These are phyloP conservation scores for Cladorrhinum sp. DNA, from an alignment of 2,329 filamentous ascomycete genomes.

Conservation along the genomic window DNA sequence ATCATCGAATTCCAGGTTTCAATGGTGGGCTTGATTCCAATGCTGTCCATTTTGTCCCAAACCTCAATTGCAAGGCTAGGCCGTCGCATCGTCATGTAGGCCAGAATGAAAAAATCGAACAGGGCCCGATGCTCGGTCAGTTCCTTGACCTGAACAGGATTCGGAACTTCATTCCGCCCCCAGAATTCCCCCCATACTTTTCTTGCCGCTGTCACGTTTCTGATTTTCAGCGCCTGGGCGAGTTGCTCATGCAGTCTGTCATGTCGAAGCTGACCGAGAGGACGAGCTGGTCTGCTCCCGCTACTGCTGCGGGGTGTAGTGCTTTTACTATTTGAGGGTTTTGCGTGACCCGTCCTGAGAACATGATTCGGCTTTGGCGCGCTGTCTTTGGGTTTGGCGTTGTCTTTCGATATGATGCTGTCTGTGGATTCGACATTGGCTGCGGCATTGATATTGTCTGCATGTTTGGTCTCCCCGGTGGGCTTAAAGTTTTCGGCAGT, in stretches of 20 bases:
- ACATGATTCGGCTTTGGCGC: not conserved
- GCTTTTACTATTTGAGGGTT: not conserved
- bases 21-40: slow-evolving; percentile 57
- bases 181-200: slow-evolving; percentile 32
- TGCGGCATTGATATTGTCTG: not conserved
- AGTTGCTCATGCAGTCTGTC: slow-evolving; percentile 27
- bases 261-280: not conserved
- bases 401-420: not conserved
- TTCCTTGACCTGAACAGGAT: slow-evolving; percentile 16
- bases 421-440: not conserved
- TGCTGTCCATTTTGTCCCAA: slow-evolving; percentile 42
- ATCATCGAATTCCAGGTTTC: slow-evolving; percentile 73
- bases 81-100: slow-evolving; percentile 32
- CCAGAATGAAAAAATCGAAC: slow-evolving; percentile 38
- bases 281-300: not conserved
- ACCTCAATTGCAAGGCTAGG: slow-evolving; percentile 32
- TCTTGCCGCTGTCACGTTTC: slow-evolving; percentile 27
- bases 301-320: not conserved
- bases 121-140: slow-evolving; percentile 23
- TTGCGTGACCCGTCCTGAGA: not conserved
- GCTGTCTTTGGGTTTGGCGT: not conserved
- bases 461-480: too few relatives aligned
- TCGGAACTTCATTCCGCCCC: slow-evolving; percentile 24
- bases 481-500: too few relatives aligned
- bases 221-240: slow-evolving; percentile 28